These are phyloP conservation scores for Salvia hispanica DNA, from an alignment of 257 asterid genomes.

Conservation along the genomic window DNA sequence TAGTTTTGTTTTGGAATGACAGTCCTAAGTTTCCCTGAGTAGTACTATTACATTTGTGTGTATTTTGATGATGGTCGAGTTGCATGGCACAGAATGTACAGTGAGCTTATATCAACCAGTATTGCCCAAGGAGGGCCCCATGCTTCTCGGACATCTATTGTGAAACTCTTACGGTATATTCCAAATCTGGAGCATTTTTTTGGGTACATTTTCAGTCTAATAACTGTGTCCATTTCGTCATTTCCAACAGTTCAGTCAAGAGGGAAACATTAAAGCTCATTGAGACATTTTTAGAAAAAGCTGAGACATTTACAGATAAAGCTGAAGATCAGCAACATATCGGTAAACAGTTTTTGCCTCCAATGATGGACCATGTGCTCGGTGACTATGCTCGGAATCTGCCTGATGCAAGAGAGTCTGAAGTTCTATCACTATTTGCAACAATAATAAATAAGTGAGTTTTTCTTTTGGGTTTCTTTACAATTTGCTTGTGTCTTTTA, in stretches of 20 bases:
- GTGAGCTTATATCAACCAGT: slow-evolving; percentile 81
- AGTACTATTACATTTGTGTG: background rate
- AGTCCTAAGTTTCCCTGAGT: slow-evolving; percentile 1
- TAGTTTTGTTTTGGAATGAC: slow-evolving; percentile 14
- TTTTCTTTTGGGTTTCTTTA: background rate
- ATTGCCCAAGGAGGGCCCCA: slow-evolving; percentile 85
- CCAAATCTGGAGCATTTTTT: slow-evolving; percentile 7
- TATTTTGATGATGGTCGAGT: slow-evolving; percentile 24
- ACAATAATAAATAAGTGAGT: slow-evolving; percentile 84
- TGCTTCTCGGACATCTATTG: slow-evolving; percentile 75
- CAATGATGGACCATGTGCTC: slow-evolving; percentile 91
- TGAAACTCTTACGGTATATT: slow-evolving; percentile 82
- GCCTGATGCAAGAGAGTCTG: slow-evolving; percentile 97
- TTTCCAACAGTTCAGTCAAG: slow-evolving; percentile 76
- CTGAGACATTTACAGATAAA: slow-evolving; percentile 84
- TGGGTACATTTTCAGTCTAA: slow-evolving; percentile 23
- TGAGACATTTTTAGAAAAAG: slow-evolving; percentile 86
- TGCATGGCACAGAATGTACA: slow-evolving; percentile 74
- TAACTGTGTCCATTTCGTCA: background rate
- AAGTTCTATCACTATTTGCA: slow-evolving; percentile 90
- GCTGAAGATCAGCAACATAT: slow-evolving; percentile 81
- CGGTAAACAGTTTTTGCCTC: slow-evolving; percentile 87
- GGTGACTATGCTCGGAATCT: slow-evolving; percentile 88
- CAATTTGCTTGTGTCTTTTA: slow-evolving; percentile 10
- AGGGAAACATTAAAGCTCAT: slow-evolving; percentile 89